Base-by-base conservation (phyloP, 2,329 filamentous ascomycete genomes). In the Talaromyces verruculosus region DNA sequence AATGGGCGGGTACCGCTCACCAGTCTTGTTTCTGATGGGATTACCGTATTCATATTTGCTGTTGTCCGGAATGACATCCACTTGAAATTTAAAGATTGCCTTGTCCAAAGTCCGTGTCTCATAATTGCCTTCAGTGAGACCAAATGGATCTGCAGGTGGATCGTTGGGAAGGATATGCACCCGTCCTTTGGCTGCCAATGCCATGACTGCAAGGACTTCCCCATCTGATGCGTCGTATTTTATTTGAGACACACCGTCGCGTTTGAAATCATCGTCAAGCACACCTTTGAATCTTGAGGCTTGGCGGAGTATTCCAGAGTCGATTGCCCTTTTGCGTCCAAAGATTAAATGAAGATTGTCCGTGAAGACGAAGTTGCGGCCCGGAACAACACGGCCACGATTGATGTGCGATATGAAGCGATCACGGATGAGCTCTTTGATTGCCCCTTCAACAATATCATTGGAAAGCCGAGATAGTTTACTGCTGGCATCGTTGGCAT, bases 31-130 rank as follows among this genome's bases (percentile, higher is more conserved):
- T 5, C 67, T 47, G 4, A 78, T 65, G 0, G 80, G 78, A 65
- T 81, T 79, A 3, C 80, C 81, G 25, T 74, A 75, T 8, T 76
- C 61, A 68, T 84, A 84, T 3, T 65, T 68, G 0, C 66, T 70
- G 5, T 71, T 55, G 28, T 74, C 73, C 0, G 80, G 78, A 8
- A 68, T 68, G 15, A 83, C 68, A 19, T 82, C 75, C 15, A 83
- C 69, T 1, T 74, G 68, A 66, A 84, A 84, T 13, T 75, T 75
- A 17, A 84, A 71, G 19, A 76, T 74, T 5, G 69, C 69, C 67
- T 80, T 82, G 67, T 84, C 79, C 71, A 84, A 80, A 43, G 77
- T 72, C 15, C 81, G 73, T 0, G 81, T 83, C 51, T 80, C 72
- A 63, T 84, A 84, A 11, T 78, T 78, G 8, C 78, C 77, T 8